These are phyloP conservation scores for Powellomyces hirtus DNA, from an alignment of 192 early-diverging fungal genomes.

Conservation along the genomic window DNA sequence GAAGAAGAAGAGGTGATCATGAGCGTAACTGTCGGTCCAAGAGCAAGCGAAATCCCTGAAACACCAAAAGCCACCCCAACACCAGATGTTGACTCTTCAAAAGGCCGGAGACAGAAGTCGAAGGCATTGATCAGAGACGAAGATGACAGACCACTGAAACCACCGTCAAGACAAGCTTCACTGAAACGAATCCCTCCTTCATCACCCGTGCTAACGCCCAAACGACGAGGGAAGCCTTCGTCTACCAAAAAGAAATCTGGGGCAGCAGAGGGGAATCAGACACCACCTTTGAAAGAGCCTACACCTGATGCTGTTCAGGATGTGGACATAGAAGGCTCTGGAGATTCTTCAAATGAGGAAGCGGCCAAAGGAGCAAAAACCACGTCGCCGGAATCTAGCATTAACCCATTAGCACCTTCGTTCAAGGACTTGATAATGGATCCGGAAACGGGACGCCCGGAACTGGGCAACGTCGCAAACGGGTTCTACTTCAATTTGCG, in stretches of 20 bases:
- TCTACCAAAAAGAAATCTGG: not conserved
- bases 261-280: not conserved
- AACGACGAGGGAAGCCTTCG: not conserved
- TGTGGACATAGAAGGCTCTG: not conserved
- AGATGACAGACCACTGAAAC: not conserved
- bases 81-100: not conserved
- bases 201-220: not conserved
- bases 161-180: not conserved
- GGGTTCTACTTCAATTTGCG: slow-evolving; percentile 24
- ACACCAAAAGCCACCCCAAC: not conserved
- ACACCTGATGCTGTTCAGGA: not conserved
- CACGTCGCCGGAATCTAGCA: not conserved
- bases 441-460: slow-evolving; percentile 14
- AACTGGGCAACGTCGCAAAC: slow-evolving; percentile 15
- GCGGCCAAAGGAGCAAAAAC: not conserved
- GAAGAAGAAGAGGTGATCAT: slow-evolving; percentile 17
- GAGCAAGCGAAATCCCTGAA: not conserved
- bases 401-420: not conserved
- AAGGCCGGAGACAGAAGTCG: not conserved
- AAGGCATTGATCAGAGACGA: not conserved
- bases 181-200: not conserved
- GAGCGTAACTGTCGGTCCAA: not conserved
- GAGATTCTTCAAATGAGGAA: not conserved
- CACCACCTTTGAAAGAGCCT: not conserved
- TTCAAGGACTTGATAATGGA: too few species aligned